These are phyloP conservation scores for Suillus clintonianus DNA, from an alignment of 768 basidiomycete species.

Conservation along the genomic window DNA sequence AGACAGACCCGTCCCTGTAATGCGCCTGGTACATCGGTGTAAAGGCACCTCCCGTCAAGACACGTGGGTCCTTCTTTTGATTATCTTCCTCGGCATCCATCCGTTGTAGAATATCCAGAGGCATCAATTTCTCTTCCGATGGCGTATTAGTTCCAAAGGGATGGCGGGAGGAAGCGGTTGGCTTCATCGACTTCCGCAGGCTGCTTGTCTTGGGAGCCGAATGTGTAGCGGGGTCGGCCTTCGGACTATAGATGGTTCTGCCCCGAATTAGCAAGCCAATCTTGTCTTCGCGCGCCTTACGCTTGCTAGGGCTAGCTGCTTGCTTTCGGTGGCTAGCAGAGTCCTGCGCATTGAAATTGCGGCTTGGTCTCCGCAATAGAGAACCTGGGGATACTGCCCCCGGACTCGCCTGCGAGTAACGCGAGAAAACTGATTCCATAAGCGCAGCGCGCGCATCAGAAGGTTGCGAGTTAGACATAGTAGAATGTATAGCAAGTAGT, in stretches of 20 bases:
- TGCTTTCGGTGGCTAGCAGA: background rate
- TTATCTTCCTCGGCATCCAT: slow-evolving; percentile 27
- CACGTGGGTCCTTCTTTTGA: slow-evolving; percentile 1
- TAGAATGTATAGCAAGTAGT: slow-evolving; percentile 6
- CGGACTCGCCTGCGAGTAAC: slow-evolving; percentile 20
- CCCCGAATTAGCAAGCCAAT: slow-evolving; percentile 19
- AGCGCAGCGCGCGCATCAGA: slow-evolving; percentile 38
- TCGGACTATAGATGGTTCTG: slow-evolving; percentile 31
- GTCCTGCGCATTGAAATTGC: slow-evolving; percentile 7
- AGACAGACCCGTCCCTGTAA: background rate
- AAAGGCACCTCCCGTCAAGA: slow-evolving; percentile 9
- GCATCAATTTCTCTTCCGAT: background rate
- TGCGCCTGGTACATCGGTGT: background rate
- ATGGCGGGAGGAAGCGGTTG: background rate
- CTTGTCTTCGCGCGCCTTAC: background rate
- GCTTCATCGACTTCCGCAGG: background rate
- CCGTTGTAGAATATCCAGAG: slow-evolving; percentile 11
- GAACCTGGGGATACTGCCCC: background rate
- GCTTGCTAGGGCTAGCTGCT: background rate
- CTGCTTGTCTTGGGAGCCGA: background rate
- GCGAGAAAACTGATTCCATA: slow-evolving; percentile 29
- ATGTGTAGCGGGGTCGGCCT: background rate
- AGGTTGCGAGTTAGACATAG: slow-evolving; percentile 26
- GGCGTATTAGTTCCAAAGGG: too few relatives aligned
- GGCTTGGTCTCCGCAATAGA: slow-evolving; percentile 4